Percentiles rank a stretch among this genome's conserved stretches.
These are phyloP conservation scores for Tetratostichococcus sp. DNA, from an alignment of 139 green algal species.

Conservation along the genomic window DNA sequence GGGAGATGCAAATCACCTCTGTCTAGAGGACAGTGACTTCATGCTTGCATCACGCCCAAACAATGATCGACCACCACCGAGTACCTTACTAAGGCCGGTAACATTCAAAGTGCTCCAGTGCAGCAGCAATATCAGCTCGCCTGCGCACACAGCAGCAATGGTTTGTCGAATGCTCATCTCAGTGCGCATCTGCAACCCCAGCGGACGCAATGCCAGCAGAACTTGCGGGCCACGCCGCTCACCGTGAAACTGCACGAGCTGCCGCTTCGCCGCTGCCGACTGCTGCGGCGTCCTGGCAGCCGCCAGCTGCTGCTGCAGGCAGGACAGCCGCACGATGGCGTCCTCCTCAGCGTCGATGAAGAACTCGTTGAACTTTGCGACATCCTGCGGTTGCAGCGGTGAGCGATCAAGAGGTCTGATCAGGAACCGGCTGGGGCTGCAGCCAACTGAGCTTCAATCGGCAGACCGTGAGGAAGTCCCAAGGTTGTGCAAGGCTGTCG, in stretches of 20 bases:
- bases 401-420: no score
- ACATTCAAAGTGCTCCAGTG: slow-evolving; percentile 80
- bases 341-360: slow-evolving; percentile 81
- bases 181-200: no score
- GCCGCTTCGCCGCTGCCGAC: neutral
- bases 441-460: no score
- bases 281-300: neutral
- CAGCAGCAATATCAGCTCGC: slow-evolving; percentile 67
- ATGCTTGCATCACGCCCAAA: no score
- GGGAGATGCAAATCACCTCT: no score
- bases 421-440: no score
- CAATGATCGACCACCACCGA: no score
- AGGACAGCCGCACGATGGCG: slow-evolving; percentile 64
- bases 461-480: no score
- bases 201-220: no score
- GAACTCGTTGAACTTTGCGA: slow-evolving; percentile 61
- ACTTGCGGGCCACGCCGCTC: neutral
- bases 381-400: slow-evolving; percentile 24
- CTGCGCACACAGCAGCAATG: slow-evolving; percentile 21
- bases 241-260: slow-evolving; percentile 27
- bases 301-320: slow-evolving; percentile 23
- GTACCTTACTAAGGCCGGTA: slow-evolving; percentile 73
- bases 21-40: no score
- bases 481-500: neutral
- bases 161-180: no score